Conservation (phyloP, 2,329 filamentous ascomycete species). For the Rosellinia necatrix region DNA sequence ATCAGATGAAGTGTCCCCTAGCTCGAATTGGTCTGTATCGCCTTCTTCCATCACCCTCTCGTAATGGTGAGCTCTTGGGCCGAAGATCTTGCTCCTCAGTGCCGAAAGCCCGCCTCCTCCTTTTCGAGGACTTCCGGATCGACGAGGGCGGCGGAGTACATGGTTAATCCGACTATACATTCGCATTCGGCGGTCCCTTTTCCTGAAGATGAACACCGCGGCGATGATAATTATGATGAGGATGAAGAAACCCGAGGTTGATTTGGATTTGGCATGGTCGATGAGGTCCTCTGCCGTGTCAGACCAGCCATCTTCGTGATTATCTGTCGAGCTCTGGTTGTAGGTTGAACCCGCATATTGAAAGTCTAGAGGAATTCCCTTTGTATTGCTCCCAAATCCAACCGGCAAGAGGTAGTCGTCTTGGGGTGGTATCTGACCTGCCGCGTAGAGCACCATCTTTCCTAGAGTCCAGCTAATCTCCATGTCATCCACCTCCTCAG, state of each 20-base stretch:
- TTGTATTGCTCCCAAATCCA: constrained; percentile 88
- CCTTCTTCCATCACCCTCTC: constrained; percentile 87
- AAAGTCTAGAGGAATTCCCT: constrained; percentile 73
- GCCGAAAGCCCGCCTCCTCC: constrained; percentile 52
- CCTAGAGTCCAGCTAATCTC: constrained; percentile 98
- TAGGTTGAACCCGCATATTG: constrained; percentile 73
- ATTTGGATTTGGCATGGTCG: constrained; percentile 66
- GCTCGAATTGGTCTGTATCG: constrained; percentile 74
- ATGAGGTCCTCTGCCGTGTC: constrained; percentile 63
- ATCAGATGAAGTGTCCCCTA: constrained; percentile 68
- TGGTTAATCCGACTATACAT: constrained; percentile 59
- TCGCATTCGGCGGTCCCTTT: constrained; percentile 73
- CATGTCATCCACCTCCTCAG: constrained; percentile 87
- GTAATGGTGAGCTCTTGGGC: constrained; percentile 63
- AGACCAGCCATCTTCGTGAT: constrained; percentile 58
- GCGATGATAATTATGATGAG: constrained; percentile 75
- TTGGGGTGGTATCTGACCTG: constrained; percentile 78
- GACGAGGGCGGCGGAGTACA: constrained; percentile 48
- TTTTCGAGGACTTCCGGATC: constrained; percentile 54
- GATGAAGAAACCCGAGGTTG: constrained; percentile 75
- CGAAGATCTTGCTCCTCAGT: constrained; percentile 68
- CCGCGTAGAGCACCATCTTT: constrained; percentile 93
- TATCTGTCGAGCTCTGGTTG: constrained; percentile 40
- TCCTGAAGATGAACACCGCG: constrained; percentile 74
- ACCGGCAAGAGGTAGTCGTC: constrained; percentile 69